phyloP scores from a whole-genome alignment of 2,329 filamentous ascomycete species.

The Paraphoma sp. region DNA sequence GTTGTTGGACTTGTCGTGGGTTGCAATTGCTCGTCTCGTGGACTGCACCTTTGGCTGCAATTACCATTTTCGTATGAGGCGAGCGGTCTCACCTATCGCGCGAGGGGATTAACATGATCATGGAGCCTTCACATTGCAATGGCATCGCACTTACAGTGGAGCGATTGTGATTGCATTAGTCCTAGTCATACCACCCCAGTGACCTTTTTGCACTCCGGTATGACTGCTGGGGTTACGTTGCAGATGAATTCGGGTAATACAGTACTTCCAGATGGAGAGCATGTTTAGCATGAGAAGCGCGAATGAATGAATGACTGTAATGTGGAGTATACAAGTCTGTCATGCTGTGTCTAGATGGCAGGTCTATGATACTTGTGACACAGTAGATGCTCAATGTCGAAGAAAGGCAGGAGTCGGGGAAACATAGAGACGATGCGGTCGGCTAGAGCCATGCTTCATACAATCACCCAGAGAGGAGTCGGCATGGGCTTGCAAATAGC shows the following conservation, averaged over 20 bases:
- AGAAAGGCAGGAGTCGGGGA: too few species aligned
- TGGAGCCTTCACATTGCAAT: too few species aligned
- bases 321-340: conserved; percentile 28
- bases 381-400: conserved; percentile 5
- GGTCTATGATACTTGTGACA: conserved; percentile 5
- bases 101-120: too few species aligned
- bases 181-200: too few species aligned
- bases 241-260: conserved; percentile 13
- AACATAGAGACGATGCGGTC: too few species aligned
- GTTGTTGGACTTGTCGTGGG: neutral
- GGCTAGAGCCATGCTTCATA: conserved; percentile 17
- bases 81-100: too few species aligned
- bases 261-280: neutral
- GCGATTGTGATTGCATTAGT: too few species aligned
- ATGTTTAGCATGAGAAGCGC: neutral
- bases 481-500: conserved; percentile 36
- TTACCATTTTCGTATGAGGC: neutral
- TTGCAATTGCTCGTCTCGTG: conserved; percentile 1
- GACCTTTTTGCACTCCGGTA: too few species aligned
- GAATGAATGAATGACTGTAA: conserved; percentile 2
- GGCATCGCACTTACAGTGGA: too few species aligned
- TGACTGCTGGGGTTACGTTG: neutral
- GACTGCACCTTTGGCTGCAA: neutral
- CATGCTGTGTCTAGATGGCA: conserved; percentile 23
- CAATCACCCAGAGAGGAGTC: conserved; percentile 43